Base-by-base conservation (phyloP, 2,329 filamentous ascomycete species). In the Cladophialophora carrionii region DNA sequence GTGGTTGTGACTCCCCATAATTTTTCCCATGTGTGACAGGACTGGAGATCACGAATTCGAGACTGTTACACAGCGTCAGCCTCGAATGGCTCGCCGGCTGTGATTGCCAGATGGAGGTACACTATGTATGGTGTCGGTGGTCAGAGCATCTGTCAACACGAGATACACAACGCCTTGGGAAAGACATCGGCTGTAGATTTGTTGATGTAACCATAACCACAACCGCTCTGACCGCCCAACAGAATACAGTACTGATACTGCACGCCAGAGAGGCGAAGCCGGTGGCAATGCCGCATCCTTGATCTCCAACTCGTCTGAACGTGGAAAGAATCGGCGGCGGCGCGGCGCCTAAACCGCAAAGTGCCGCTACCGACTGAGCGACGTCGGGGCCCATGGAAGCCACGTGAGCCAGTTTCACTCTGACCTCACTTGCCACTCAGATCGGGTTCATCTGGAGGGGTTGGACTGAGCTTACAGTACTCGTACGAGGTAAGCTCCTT, bases 141-240 rank as follows among this genome's bases (percentile, higher is more conserved):
- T 3, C 37, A 20, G 17, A 43, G 37, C 17, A 43, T 43, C n/a
- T 51, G 20, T 51, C 20, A n/a, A 51, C 20, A 22, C 10, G 2
- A 22, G 20, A 26, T 26, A 26, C 24, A 26, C 22, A 26, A 4
- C 8, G 26, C 48, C 14, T 29, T 14, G 20, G 22, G 24, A 20
- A 26, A 51, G 48, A 49, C 24, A 20, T 26, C 9, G 48, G 8
- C 20, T 17, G 24, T 9, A 26, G 22, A 51, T 51, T 51, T 51
- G 48, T 51, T 26, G 48, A 51, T 51, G 48, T 51, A 51, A 51
- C 48, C 48, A 51, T 51, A 2, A 29, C 26, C 26, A 29, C 6
- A 29, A 29, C 26, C 3, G 26, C 26, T 29, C 26, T 29, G 26
- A 29, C 48, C 48, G 48, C 22, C 20, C 14, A 29, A 2, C 22